phyloP scores from a whole-genome alignment of 768 basidiomycete species.

The Lactifluus subvellereus region DNA sequence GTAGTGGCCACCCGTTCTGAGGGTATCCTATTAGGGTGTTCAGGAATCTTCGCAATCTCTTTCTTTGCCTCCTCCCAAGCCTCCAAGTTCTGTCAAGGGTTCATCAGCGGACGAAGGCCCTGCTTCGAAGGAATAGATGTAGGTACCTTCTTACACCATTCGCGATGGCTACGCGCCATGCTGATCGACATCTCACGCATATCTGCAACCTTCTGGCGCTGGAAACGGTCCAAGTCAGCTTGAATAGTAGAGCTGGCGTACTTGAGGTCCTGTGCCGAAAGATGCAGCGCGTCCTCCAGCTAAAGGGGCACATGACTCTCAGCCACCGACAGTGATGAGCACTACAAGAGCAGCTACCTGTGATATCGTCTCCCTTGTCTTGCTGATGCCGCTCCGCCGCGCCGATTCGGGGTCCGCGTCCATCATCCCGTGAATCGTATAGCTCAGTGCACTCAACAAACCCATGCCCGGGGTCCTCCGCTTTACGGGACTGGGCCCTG shows the following conservation, averaged over 20 bases:
- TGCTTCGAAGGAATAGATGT: neutral
- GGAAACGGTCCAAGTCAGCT: conserved; percentile 95
- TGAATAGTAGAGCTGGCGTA: conserved; percentile 96
- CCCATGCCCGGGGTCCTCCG: conserved; percentile 74
- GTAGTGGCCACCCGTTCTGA: conserved; percentile 32
- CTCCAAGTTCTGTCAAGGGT: conserved; percentile 71
- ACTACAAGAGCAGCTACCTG: conserved; percentile 49
- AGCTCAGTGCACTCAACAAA: conserved; percentile 83
- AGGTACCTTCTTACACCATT: conserved; percentile 92
- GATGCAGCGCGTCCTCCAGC: conserved; percentile 93
- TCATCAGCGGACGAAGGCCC: conserved; percentile 2
- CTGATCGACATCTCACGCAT: conserved; percentile 88
- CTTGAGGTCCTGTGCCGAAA: conserved; percentile 89
- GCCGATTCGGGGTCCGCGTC: conserved; percentile 98
- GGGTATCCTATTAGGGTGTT: conserved; percentile 75
- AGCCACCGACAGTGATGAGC: neutral
- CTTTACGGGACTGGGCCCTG: conserved; percentile 65
- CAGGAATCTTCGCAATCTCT: conserved; percentile 85
- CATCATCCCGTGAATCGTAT: conserved; percentile 97
- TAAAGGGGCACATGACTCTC: conserved; percentile 32
- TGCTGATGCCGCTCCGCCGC: conserved; percentile 85
- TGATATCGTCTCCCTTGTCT: conserved; percentile 92
- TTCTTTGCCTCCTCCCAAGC: conserved; percentile 95
- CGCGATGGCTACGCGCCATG: conserved; percentile 85
- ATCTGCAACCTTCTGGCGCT: conserved; percentile 97